phyloP scores from a whole-genome alignment of 148 eudicot species.

The Chenopodium quinoa region DNA sequence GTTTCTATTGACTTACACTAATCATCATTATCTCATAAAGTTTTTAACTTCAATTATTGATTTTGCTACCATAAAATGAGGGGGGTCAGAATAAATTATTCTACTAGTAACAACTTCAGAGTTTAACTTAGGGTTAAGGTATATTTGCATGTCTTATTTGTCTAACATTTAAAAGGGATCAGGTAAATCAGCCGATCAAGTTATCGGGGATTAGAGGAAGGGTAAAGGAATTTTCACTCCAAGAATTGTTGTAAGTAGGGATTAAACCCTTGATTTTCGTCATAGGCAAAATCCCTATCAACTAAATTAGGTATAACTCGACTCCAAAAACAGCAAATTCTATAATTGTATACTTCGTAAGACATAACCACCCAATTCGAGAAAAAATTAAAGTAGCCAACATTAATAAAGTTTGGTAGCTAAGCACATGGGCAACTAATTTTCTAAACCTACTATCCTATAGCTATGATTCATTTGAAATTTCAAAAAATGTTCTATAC shows the following conservation, averaged over 20 bases:
- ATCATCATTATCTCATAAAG: constrained; percentile 29
- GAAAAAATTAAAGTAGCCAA: neutral
- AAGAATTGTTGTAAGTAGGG: too few species aligned
- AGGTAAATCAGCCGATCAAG: too few species aligned
- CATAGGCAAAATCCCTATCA: too few species aligned
- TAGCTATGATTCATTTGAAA: neutral
- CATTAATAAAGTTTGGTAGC: neutral
- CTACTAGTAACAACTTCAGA: neutral
- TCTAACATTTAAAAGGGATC: too few species aligned
- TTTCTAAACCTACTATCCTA: neutral
- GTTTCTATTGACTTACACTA: constrained; percentile 34
- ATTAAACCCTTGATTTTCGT: too few species aligned
- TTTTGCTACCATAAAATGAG: neutral
- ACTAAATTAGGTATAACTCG: too few species aligned
- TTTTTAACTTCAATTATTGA: constrained; percentile 20
- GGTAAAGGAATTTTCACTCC: too few species aligned
- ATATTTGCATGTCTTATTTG: too few species aligned
- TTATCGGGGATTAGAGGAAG: too few species aligned
- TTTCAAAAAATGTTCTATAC: neutral
- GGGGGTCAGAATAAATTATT: neutral
- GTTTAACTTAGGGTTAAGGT: neutral
- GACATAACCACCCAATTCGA: neutral
- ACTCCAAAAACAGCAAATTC: too few species aligned
- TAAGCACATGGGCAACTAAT: neutral
- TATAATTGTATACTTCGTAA: too few species aligned